Evolutionary conservation across 768 basidiomycete species (phyloP), one percentile per base, ranked within the genome.

Genomic region (Tricholomella constricta): DNA sequence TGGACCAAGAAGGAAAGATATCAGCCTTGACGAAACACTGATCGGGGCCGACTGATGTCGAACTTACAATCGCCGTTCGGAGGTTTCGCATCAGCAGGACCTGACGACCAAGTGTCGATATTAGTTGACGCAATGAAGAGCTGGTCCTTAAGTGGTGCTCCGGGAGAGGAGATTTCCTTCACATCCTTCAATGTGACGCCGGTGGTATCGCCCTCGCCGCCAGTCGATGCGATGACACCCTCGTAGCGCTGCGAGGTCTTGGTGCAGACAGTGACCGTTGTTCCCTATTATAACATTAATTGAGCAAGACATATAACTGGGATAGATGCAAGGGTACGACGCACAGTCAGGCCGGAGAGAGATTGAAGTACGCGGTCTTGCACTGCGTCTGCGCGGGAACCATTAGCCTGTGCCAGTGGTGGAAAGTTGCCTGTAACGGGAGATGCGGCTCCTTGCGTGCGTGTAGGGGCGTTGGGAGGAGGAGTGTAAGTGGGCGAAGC

Each of bases 121-220:
- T 85, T 89, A 52, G 83, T 78, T 10, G 84, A 79, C 22, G 86
- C 78, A 56, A 93, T 77, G 68, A 90, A 90, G 40, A 86, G 60
- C 8, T 74, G 70, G 44, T 91, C 89, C 68, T 84, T 88, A 55
- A 88, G 78, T 26, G 91, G 82, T 1, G 81, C 80, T 43, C 83
- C 86, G 8, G 85, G 83, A 53, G 71, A 78, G 12, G 80, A 74
- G 47, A 91, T 71, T 57, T 93, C 90, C 71, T 85, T 88, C 63
- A 81, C 88, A 68, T 92, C 88, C 65, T 84, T 86, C 56, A 93
- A 78, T 7, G 84, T 84, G 48, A 91, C 82, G 41, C 91, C 91
- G 11, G 75, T 69, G 23, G 80, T 83, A 66, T 89, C 87, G 41
- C 86, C 84, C 62, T 91, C 89, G 19, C 66, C 72, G 52, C 65